Conservation (phyloP, 1,284 basidiomycete genomes). For the Cutaneotrichosporon cavernicola region DNA sequence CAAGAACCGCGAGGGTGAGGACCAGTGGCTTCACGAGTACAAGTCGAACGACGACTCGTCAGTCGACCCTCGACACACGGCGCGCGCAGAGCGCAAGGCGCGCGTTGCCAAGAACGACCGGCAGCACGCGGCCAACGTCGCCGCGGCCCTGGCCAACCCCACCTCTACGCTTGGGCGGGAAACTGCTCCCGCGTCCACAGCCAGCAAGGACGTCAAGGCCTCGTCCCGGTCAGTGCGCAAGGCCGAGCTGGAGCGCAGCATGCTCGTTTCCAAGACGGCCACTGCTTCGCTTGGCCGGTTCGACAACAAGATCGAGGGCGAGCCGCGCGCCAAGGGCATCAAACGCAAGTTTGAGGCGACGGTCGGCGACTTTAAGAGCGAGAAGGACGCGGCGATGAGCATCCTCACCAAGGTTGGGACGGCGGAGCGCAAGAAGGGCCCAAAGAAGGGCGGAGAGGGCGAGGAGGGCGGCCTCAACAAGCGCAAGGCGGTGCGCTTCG, state of each 20-base stretch:
- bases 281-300: conserved; percentile 92
- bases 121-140: conserved; percentile 76
- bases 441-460: conserved; percentile 56
- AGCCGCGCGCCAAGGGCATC: conserved; percentile 79
- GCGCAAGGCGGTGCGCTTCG: conserved; percentile 79
- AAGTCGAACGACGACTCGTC: conserved; percentile 71
- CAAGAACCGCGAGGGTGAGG: conserved; percentile 84
- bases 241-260: conserved; percentile 69
- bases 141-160: conserved; percentile 56
- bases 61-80: conserved; percentile 80
- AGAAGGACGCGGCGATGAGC: conserved; percentile 71
- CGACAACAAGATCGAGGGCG: conserved; percentile 83
- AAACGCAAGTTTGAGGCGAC: conserved; percentile 78
- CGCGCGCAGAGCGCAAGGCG: conserved; percentile 64
- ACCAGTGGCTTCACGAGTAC: conserved; percentile 90
- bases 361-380: conserved; percentile 56
- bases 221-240: conserved; percentile 62
- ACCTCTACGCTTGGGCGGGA: conserved; percentile 22
- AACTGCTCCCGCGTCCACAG: conserved; percentile 15
- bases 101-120: conserved; percentile 65
- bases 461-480: conserved; percentile 60
- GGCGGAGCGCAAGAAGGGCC: conserved; percentile 56
- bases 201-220: conserved; percentile 31
- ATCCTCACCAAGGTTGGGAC: conserved; percentile 75
- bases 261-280: conserved; percentile 75